Base-by-base conservation (phyloP, 108 stramenopile species). In the Nitzschia palea region DNA sequence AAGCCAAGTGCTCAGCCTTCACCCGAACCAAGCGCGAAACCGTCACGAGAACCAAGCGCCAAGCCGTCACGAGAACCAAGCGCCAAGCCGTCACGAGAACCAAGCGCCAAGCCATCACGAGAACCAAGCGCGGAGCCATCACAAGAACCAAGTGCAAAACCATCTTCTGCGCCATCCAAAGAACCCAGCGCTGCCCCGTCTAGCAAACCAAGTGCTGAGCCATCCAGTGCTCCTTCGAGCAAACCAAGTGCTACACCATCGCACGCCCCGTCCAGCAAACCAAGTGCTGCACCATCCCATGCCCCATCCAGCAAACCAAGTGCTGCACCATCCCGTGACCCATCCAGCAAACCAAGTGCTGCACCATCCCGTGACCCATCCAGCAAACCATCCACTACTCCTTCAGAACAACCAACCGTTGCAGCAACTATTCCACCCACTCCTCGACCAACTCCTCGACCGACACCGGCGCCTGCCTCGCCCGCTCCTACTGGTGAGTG, bases 401-500 rank as follows among this genome's bases (percentile, higher is more conserved):
- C 62, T 2, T 23, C 45, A 31, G 37, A 14, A 26, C 15, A 5
- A 35, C 65, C 65, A 8, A 40, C 51, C 4, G 44, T 33, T 53
- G n/a, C 23, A 25, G 32, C 65, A 27, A 51, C 48, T 31, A 3
- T 26, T 18, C 55, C 67, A 5, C 29, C 54, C 6, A 34, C 37
- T 26, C 37, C 59, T 23, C 8, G 9, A 34, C 59, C 59, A 23
- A 34, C 37, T 40, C 59, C 59, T 25, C n/a, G 40, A 12, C 59
- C 59, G 17, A n/a, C 37, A 4, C 59, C 55, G 17, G 34, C 56
- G 12, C 50, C 30, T 27, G 9, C 15, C 15, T 26, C 59, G 2
- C 25, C 58, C 28, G 59, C 40, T n/a, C 62, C 59, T 6, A 65
- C 36, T 64, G 26, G 43, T 10, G 29, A 17, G 26, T 70, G 69